Conservation (phyloP, 257 asterid genomes). For the Mentha longifolia region DNA sequence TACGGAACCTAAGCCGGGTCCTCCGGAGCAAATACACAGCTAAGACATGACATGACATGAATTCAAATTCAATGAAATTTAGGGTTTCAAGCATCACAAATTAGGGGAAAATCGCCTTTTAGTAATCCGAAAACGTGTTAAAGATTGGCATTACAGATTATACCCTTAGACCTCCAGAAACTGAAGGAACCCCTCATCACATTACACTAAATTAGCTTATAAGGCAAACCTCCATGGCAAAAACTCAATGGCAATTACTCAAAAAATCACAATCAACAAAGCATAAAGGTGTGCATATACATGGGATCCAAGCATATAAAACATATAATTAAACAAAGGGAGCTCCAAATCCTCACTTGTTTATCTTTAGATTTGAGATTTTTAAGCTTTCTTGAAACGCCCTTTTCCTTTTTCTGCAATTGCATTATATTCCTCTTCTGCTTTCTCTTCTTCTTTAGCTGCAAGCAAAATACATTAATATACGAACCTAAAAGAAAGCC, state of each 20-base stretch:
- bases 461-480: not conserved
- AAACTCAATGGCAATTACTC: constrained; percentile 8
- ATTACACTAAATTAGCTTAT: constrained; percentile 12
- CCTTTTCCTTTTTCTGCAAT: constrained; percentile 45
- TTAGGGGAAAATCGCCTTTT: not conserved
- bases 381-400: constrained; percentile 43
- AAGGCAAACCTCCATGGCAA: constrained; percentile 17
- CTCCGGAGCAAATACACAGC: not conserved
- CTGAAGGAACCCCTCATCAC: constrained; percentile 6
- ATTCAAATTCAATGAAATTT: not conserved
- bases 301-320: constrained; percentile 37
- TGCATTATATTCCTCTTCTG: constrained; percentile 31
- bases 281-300: constrained; percentile 2
- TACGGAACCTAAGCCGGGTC: not conserved
- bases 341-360: constrained; percentile 42
- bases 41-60: not conserved
- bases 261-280: constrained; percentile 23
- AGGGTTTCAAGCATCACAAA: constrained; percentile 9
- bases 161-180: constrained; percentile 26
- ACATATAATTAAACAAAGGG: not conserved
- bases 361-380: constrained; percentile 57
- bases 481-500: constrained; percentile 3
- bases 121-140: not conserved
- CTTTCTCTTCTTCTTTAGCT: constrained; percentile 41
- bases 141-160: not conserved